Evolutionary conservation across 495 filamentous ascomycete genomes (phyloP).

Genomic region (Chaetomium tenue): DNA sequence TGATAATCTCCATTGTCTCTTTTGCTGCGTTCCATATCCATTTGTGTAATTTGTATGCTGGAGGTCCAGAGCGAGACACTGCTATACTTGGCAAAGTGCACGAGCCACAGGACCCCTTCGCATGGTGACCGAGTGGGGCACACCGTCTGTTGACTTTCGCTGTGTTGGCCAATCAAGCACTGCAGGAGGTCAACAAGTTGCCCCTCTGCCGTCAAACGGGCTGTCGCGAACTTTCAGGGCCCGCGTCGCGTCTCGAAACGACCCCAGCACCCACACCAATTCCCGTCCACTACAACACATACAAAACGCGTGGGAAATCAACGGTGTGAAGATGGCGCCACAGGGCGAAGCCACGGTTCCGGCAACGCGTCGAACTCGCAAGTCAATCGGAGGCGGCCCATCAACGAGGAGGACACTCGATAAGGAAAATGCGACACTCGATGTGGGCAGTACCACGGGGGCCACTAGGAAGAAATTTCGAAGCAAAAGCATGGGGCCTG

Average conservation of each 20-base stretch:
- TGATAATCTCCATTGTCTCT: too few relatives aligned
- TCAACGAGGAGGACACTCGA: conserved; percentile 54
- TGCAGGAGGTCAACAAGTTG: too few relatives aligned
- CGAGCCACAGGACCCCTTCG: too few relatives aligned
- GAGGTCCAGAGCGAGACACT: too few relatives aligned
- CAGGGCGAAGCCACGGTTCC: conserved; percentile 49
- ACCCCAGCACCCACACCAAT: not conserved
- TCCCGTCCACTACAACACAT: not conserved
- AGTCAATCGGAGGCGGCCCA: conserved; percentile 73
- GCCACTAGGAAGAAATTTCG: conserved; percentile 68
- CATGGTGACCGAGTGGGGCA: too few relatives aligned
- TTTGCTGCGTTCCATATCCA: too few relatives aligned
- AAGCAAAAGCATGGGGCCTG: conserved; percentile 93
- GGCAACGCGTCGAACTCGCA: conserved; percentile 63
- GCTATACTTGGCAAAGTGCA: too few relatives aligned
- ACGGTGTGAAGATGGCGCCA: conserved; percentile 42
- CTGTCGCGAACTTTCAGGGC: not conserved
- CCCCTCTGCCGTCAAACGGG: too few relatives aligned
- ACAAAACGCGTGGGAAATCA: conserved; percentile 9
- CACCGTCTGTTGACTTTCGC: too few relatives aligned
- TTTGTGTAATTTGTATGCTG: too few relatives aligned
- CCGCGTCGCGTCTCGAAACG: conserved; percentile 17
- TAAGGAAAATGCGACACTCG: conserved; percentile 71
- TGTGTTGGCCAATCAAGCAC: too few relatives aligned
- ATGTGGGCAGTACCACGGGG: conserved; percentile 49